Evolutionary conservation across 2,329 filamentous ascomycete species (phyloP).

Genomic region (Alternaria atra): DNA sequence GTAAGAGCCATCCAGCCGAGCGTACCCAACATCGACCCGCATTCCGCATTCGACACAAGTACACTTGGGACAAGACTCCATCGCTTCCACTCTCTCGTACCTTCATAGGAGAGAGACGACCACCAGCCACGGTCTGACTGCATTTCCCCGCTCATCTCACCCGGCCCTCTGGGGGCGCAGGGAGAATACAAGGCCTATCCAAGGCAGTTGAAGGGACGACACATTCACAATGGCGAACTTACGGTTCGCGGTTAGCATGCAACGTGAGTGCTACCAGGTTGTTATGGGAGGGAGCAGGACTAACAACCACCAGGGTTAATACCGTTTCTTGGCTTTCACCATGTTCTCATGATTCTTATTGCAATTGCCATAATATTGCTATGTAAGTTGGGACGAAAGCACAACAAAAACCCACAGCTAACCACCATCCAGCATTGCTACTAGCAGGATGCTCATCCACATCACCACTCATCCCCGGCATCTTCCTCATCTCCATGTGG

Average conservation of each 20-base stretch:
- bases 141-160: conserved; percentile 42
- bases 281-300: conserved; percentile 25
- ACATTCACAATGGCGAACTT: conserved; percentile 58
- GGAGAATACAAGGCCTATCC: conserved; percentile 38
- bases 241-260: conserved; percentile 61
- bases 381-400: conserved; percentile 69
- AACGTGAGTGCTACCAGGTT: conserved; percentile 49
- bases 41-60: conserved; percentile 28
- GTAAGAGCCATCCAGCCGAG: conserved; percentile 36
- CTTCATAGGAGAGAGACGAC: conserved; percentile 24
- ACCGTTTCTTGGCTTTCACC: conserved; percentile 72
- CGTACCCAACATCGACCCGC: conserved; percentile 26
- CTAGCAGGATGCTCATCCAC: conserved; percentile 97
- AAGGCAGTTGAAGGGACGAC: conserved; percentile 35
- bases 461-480: conserved; percentile 90
- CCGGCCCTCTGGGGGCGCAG: conserved; percentile 55
- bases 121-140: conserved; percentile 37
- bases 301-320: conserved; percentile 60
- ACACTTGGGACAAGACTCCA: conserved; percentile 31
- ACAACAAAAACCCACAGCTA: conserved; percentile 24
- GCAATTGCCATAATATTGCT: conserved; percentile 92
- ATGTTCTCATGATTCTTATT: conserved; percentile 98
- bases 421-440: conserved; percentile 72
- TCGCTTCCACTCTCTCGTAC: conserved; percentile 31
- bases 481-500: conserved; percentile 98